phyloP scores from a whole-genome alignment of 345 rosid genomes.

The Pistacia atlantica region DNA sequence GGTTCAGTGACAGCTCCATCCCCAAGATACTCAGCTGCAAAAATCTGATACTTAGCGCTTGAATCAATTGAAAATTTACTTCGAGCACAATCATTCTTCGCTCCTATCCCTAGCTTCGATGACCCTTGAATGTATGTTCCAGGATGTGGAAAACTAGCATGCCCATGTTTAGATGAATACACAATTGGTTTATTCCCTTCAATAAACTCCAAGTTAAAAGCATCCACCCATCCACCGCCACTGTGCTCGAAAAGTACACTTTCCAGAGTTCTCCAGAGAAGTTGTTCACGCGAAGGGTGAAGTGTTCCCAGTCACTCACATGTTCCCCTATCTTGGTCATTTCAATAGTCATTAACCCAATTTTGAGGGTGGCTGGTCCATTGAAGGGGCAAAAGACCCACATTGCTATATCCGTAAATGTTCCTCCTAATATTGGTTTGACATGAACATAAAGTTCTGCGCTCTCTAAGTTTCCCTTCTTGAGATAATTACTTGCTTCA shows the following conservation, averaged over 20 bases:
- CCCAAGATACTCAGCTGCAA: slow-evolving; percentile 84
- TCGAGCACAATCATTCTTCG: slow-evolving; percentile 63
- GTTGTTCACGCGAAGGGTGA: slow-evolving; percentile 81
- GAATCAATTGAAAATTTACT: slow-evolving; percentile 69
- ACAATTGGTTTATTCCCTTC: slow-evolving; percentile 63
- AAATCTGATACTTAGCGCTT: slow-evolving; percentile 59
- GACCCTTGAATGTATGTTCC: slow-evolving; percentile 88
- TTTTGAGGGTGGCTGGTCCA: slow-evolving; percentile 81
- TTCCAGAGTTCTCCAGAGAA: slow-evolving; percentile 84
- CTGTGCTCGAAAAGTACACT: slow-evolving; percentile 87
- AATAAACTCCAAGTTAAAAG: slow-evolving; percentile 64
- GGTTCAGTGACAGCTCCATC: slow-evolving; percentile 63
- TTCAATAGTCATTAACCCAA: slow-evolving; percentile 62
- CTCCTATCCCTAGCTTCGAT: slow-evolving; percentile 72
- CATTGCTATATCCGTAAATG: slow-evolving; percentile 87
- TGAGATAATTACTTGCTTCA: slow-evolving; percentile 48
- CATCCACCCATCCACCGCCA: slow-evolving; percentile 83
- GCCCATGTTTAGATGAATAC: slow-evolving; percentile 82
- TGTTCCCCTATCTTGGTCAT: slow-evolving; percentile 82
- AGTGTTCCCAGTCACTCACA: slow-evolving; percentile 92
- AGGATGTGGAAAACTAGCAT: slow-evolving; percentile 83
- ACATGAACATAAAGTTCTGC: slow-evolving; percentile 86
- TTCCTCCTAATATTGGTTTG: slow-evolving; percentile 88
- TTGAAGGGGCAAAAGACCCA: slow-evolving; percentile 95
- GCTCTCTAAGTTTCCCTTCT: slow-evolving; percentile 66